Percentiles rank a stretch among this genome's conserved stretches.
Evolutionary conservation across 1,139 yeast species (phyloP).

Genomic region (Diutina neorugosa): DNA sequence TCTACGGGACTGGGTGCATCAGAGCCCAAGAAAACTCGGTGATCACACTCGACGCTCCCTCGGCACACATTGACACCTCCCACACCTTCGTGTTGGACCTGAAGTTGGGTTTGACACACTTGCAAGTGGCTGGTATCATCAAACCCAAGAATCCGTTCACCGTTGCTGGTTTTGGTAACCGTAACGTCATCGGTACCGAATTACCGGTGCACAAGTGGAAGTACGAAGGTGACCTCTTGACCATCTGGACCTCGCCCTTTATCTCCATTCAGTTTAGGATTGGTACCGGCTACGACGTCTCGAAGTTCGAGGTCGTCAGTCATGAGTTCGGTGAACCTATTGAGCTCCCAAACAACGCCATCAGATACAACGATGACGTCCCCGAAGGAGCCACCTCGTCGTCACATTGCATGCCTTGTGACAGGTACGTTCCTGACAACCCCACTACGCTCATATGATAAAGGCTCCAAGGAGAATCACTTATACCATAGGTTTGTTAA

Average conservation of each 20-base stretch:
- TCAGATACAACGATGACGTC: slow-evolving; percentile 12
- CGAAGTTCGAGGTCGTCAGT: slow-evolving; percentile 7
- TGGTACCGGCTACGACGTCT: slow-evolving; percentile 12
- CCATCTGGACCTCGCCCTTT: slow-evolving; percentile 6
- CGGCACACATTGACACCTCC: slow-evolving; percentile 3
- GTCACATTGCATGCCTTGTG: not conserved
- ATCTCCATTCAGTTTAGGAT: slow-evolving; percentile 11
- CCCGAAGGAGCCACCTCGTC: not conserved
- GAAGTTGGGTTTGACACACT: not conserved
- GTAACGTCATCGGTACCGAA: slow-evolving; percentile 13
- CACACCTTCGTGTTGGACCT: slow-evolving; percentile 2
- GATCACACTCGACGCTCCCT: slow-evolving; percentile 5
- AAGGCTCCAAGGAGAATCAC: too few species aligned
- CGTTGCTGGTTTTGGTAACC: slow-evolving; percentile 22
- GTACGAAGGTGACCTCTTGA: slow-evolving; percentile 15
- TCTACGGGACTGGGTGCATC: slow-evolving; percentile 6
- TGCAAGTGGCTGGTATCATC: slow-evolving; percentile 3
- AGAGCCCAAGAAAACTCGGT: slow-evolving; percentile 3
- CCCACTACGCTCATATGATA: too few species aligned
- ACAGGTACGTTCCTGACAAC: too few species aligned
- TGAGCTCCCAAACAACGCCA: slow-evolving; percentile 11
- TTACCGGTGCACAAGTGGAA: slow-evolving; percentile 9
- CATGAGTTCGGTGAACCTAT: slow-evolving; percentile 11
- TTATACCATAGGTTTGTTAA: too few species aligned
- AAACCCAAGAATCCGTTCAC: slow-evolving; percentile 9